Evolutionary conservation across 139 green algal species (phyloP).

Genomic region (Zygnema circumcarinatum): DNA sequence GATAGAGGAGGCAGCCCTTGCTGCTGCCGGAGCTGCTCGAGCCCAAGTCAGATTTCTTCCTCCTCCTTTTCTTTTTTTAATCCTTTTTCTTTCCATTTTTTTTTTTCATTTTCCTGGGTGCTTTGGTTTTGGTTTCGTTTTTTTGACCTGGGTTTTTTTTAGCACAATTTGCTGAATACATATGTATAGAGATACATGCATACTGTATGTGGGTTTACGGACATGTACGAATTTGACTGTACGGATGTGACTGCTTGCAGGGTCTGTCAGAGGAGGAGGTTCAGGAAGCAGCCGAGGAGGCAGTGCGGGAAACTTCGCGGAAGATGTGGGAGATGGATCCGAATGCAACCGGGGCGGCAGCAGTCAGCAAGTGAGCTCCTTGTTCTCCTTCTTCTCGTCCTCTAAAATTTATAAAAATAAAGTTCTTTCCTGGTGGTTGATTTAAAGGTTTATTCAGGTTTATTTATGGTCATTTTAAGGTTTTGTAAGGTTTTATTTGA

Average conservation of each 20-base stretch:
- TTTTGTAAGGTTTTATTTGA: too few relatives aligned
- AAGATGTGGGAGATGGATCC: conserved; percentile 54
- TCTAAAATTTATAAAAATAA: too few relatives aligned
- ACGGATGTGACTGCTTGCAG: background rate
- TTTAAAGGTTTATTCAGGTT: too few relatives aligned
- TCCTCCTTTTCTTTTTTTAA: background rate
- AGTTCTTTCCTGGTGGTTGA: too few relatives aligned
- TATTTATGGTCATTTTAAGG: too few relatives aligned
- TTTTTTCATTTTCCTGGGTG: background rate
- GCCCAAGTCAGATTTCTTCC: conserved; percentile 34
- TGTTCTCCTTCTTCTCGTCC: background rate
- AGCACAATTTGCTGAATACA: background rate
- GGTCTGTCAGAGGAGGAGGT: conserved; percentile 70
- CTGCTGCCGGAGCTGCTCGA: background rate
- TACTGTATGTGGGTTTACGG: background rate
- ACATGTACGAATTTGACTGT: too few relatives aligned
- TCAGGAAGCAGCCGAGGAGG: conserved; percentile 64
- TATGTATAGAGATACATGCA: background rate
- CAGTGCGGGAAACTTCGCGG: conserved; percentile 66
- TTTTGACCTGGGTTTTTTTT: too few relatives aligned
- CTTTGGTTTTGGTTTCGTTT: too few relatives aligned
- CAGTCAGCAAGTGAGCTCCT: conserved; percentile 42
- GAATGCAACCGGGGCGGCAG: conserved; percentile 6
- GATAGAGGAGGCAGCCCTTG: conserved; percentile 63
- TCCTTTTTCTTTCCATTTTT: background rate